Evolutionary conservation across 805 yeast genomes (phyloP), one percentile per base, ranked within the genome.

Genomic region (Yarrowia deformans): DNA sequence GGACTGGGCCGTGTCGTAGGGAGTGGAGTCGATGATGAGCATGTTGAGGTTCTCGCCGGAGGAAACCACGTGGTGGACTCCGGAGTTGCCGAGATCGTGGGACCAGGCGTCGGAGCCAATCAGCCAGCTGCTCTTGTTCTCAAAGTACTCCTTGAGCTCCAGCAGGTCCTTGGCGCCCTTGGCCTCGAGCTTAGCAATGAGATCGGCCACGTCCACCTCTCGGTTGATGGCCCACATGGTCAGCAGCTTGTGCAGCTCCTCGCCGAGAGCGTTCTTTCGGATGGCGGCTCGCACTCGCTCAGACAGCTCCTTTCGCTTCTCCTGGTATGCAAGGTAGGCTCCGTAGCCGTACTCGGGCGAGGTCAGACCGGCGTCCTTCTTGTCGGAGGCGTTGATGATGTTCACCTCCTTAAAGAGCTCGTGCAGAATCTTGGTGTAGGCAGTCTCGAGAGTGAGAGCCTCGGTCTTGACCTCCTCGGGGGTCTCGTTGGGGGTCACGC

Each of bases 31-130:
- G 75, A 94, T 88, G 70, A 94, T 83, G 75, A 94, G 84, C 85
- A 94, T 84, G 77, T 94, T 94, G 73, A 94, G 80, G 76, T 92
- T 90, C 77, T 87, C 84, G 56, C 88, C 88, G 0, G 93, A 87
- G 35, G 93, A 80, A 55, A 94, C 81, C 4, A 92, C 88, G 74
- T 89, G 89, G 78, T 94, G 98, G 66, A 94, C 88, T 77, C 98
- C 97, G 7, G 97, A 90, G 71, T 90, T 83, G 52, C 98, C 98
- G 73, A 91, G 81, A 80, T 94, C 98, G 77, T 89, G 93, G 23
- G 97, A 85, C 98, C 98, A 94, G 40, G 95, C 87, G 78, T 94
- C 98, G 19, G 97, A 92, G 40, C 98, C 97, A 69, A 94, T 82
- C 70, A 94, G 82, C 98, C 98, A 94, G 67, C 85, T 82, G 13